Conservation (phyloP, 257 asterid species). For the Jacaranda copaia region DNA sequence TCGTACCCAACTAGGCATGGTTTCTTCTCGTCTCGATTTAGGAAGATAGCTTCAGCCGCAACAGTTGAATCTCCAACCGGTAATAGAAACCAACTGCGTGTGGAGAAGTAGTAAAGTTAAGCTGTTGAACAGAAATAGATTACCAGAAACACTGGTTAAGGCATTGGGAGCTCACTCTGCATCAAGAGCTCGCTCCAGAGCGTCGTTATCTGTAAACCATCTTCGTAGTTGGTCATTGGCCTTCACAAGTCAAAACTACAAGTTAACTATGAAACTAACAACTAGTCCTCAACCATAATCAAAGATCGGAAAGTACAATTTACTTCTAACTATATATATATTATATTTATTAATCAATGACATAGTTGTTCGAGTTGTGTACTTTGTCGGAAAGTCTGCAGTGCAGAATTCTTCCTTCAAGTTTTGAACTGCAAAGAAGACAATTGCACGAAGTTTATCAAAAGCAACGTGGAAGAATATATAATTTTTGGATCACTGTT, state of each 20-base stretch:
- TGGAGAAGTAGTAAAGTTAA: not conserved
- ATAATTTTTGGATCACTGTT: too few species aligned
- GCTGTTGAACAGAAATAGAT: slow-evolving; percentile 11
- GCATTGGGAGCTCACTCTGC: slow-evolving; percentile 72
- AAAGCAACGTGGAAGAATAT: too few species aligned
- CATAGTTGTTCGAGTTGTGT: slow-evolving; percentile 33
- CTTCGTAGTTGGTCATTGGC: slow-evolving; percentile 70
- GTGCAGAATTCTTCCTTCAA: slow-evolving; percentile 82
- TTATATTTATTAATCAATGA: not conserved
- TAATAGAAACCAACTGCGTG: slow-evolving; percentile 75
- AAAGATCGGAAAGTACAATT: not conserved
- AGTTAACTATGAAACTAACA: slow-evolving; percentile 22
- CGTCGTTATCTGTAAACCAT: slow-evolving; percentile 91
- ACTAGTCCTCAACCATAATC: not conserved
- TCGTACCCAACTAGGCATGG: slow-evolving; percentile 80
- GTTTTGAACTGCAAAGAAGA: slow-evolving; percentile 67
- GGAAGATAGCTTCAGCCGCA: slow-evolving; percentile 69
- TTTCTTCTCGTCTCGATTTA: slow-evolving; percentile 70
- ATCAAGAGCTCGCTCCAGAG: slow-evolving; percentile 87
- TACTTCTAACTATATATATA: not conserved
- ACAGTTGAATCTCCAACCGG: slow-evolving; percentile 64
- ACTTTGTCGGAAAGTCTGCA: slow-evolving; percentile 96
- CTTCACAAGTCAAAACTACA: slow-evolving; percentile 47
- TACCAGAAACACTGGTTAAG: not conserved
- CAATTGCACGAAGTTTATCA: not conserved